A percentile compares a stretch with the other conserved stretches of the same genome.
Evolutionary conservation across 768 basidiomycete genomes (phyloP).

Genomic region (Lactarius evosmus): DNA sequence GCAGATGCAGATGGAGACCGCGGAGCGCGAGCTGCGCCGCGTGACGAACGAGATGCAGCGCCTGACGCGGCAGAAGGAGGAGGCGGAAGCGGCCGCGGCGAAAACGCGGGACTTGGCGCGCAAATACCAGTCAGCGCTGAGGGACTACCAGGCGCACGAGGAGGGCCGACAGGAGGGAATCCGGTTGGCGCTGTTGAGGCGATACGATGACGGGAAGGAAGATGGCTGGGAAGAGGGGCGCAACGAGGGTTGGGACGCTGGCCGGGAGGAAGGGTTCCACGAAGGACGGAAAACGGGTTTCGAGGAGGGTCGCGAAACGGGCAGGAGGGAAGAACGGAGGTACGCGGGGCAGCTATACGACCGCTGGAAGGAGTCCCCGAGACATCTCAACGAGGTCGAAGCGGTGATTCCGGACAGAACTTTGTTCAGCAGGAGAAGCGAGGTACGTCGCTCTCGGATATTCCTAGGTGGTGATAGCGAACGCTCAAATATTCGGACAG

Average conservation of each 20-base stretch:
- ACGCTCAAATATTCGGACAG: background rate
- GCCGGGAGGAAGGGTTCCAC: constrained; percentile 22
- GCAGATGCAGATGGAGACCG: constrained; percentile 28
- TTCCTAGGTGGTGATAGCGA: background rate
- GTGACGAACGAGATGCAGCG: constrained; percentile 24
- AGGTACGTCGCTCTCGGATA: background rate
- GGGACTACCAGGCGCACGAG: constrained; percentile 25
- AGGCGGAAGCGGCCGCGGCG: constrained; percentile 25
- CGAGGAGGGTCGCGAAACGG: constrained; percentile 21
- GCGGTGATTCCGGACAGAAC: constrained; percentile 10
- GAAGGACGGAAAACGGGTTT: constrained; percentile 23
- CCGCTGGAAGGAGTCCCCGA: constrained; percentile 14
- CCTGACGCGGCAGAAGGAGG: constrained; percentile 24
- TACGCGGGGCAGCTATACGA: constrained; percentile 7
- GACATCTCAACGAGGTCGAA: constrained; percentile 1
- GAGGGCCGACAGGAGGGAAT: constrained; percentile 27
- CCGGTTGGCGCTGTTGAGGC: constrained; percentile 21
- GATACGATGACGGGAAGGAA: constrained; percentile 27
- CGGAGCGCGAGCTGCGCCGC: constrained; percentile 27
- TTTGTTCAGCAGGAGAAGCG: constrained; percentile 7
- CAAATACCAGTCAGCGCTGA: constrained; percentile 25
- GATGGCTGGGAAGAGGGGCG: constrained; percentile 27
- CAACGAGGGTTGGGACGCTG: constrained; percentile 23
- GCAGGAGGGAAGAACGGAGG: constrained; percentile 22
- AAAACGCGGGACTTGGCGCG: constrained; percentile 28